Base-by-base conservation (phyloP, 805 yeast genomes). In the Yamadazyma takamatsuzukensis region DNA sequence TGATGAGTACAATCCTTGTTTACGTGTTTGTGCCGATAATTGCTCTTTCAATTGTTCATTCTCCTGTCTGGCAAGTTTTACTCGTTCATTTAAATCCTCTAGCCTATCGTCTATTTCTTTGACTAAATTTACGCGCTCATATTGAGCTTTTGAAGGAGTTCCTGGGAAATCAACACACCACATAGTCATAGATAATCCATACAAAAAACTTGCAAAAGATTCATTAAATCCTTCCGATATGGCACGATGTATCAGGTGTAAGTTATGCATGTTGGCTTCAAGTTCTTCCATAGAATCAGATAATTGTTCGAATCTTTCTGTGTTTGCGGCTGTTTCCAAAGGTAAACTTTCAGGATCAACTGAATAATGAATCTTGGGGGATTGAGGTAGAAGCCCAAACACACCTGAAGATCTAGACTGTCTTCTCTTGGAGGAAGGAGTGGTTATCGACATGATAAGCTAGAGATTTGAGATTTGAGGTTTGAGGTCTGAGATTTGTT, bases 121-220 rank as follows among this genome's bases (percentile, higher is more conserved):
- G 21, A 46, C 43, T 15, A 37, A 41, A 40, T 53, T 49, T 18
- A 55, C 46, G 34, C 52, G 51, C 29, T 63, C 65, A 54, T 59
- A 58, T 15, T 50, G 56, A 15, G 51, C 54, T 30, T 47, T 47
- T 9, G 64, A 53, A 8, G 70, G 70, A 29, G 62, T 51, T 2
- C 62, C 64, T 1, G 68, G 69, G 46, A 84, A 84, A 48, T 83
- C 88, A 17, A 83, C 83, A 57, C 95, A 84, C 81, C 93, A 87
- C 40, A 94, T 89, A 48, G 88, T 86, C 56, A 86, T 78, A 51
- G 82, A 76, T 30, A 87, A 58, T 2, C 96, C 95, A 48, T 83
- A 85, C 32, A 87, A 52, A 34, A 87, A 78, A 24, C 89, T 67
- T 1, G 85, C 78, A 46, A 88, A 76, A 2, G 86, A 74, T 55